Conservation (phyloP, 352 stramenopile genomes). For the Phytopythium mirpurense region DNA sequence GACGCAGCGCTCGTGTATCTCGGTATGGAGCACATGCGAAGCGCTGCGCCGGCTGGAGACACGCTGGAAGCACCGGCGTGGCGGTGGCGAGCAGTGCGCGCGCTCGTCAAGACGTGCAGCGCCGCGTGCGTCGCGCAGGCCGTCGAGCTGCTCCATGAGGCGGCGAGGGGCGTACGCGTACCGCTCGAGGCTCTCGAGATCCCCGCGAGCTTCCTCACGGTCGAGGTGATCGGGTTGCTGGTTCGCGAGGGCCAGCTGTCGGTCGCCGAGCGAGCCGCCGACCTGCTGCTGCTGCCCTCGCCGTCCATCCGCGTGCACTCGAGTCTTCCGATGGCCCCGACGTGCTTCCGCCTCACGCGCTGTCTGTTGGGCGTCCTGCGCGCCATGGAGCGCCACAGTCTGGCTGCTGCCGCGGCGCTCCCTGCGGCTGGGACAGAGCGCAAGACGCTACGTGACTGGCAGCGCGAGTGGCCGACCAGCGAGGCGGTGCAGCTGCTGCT, state of each 20-base stretch:
- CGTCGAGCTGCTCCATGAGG: slow-evolving; percentile 21
- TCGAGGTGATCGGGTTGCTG: slow-evolving; percentile 27
- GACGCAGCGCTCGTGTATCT: slow-evolving; percentile 28
- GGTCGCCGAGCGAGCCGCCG: slow-evolving; percentile 28
- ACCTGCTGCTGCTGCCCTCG: slow-evolving; percentile 10
- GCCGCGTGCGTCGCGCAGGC: slow-evolving; percentile 20
- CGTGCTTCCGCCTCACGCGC: slow-evolving; percentile 8
- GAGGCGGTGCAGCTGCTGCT: slow-evolving; percentile 21
- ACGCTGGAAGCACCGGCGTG: slow-evolving; percentile 4
- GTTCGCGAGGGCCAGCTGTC: slow-evolving; percentile 8
- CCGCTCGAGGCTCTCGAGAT: slow-evolving; percentile 20
- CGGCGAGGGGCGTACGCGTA: background rate
- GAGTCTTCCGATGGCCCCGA: background rate
- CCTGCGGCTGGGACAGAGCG: background rate
- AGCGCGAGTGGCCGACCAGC: slow-evolving; percentile 2
- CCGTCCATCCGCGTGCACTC: slow-evolving; percentile 2
- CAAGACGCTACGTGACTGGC: slow-evolving; percentile 1
- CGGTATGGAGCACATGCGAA: slow-evolving; percentile 10
- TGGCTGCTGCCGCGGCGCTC: slow-evolving; percentile 1
- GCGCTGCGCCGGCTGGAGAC: background rate
- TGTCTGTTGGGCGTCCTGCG: slow-evolving; percentile 24
- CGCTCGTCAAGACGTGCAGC: slow-evolving; percentile 31
- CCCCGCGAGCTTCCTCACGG: slow-evolving; percentile 33
- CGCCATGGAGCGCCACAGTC: slow-evolving; percentile 1
- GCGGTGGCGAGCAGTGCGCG: slow-evolving; percentile 17